Conservation (phyloP, 2,329 filamentous ascomycete genomes). For the Harringtonia aguacate region DNA sequence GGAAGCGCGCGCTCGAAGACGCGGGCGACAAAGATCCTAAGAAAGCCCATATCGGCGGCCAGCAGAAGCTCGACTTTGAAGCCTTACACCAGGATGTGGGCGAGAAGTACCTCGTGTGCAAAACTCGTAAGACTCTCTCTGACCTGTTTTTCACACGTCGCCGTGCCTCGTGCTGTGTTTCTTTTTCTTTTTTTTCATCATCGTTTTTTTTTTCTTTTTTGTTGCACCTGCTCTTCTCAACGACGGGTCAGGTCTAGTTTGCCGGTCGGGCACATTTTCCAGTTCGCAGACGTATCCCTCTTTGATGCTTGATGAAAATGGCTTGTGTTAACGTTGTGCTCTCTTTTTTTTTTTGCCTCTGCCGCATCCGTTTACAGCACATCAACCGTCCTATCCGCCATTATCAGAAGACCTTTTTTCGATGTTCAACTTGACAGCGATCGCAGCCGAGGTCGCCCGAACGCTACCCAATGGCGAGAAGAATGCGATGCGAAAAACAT, state of each 20-base stretch:
- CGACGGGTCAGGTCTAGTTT: slow-evolving; percentile 8
- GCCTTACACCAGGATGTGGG: slow-evolving; percentile 57
- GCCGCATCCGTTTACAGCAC: slow-evolving; percentile 27
- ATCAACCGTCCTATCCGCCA: slow-evolving; percentile 35
- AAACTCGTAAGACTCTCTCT: slow-evolving; percentile 47
- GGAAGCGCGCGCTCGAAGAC: slow-evolving; percentile 50
- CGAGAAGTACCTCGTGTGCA: slow-evolving; percentile 56
- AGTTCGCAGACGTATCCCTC: not conserved
- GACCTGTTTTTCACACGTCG: too few species aligned
- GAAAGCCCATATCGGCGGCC: slow-evolving; percentile 49
- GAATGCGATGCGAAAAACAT: slow-evolving; percentile 56
- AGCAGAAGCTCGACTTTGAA: slow-evolving; percentile 50
- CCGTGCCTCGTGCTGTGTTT: too few species aligned
- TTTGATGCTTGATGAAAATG: not conserved
- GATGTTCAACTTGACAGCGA: slow-evolving; percentile 41
- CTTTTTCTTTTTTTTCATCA: too few species aligned
- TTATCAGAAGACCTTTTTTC: slow-evolving; percentile 48
- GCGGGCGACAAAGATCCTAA: slow-evolving; percentile 45
- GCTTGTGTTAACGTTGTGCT: slow-evolving; percentile 31
- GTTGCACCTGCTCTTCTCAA: not conserved
- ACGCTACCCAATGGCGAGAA: slow-evolving; percentile 56
- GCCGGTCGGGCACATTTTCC: not conserved
- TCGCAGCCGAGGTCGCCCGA: slow-evolving; percentile 52
- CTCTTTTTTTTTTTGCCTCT: not conserved
- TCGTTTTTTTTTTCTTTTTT: too few species aligned